These are phyloP conservation scores for Kwoniella sp. DNA, from an alignment of 768 basidiomycete genomes.

Conservation along the genomic window DNA sequence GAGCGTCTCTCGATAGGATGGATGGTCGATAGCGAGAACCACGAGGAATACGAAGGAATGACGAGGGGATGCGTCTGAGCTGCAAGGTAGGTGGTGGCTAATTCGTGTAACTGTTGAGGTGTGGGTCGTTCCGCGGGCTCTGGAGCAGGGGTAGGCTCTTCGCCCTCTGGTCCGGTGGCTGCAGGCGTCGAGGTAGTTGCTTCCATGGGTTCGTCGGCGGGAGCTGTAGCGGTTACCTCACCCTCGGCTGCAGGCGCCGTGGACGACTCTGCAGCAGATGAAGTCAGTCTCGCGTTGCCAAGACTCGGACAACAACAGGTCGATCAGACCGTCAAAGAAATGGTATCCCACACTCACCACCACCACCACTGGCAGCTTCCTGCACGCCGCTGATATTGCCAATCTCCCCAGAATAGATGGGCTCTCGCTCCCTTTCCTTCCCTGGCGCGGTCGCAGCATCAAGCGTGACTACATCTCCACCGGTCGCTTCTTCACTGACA, in stretches of 20 bases:
- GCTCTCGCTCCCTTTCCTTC: constrained; percentile 86
- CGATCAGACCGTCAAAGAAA: neutral
- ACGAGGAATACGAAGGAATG: constrained; percentile 94
- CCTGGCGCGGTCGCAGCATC: constrained; percentile 79
- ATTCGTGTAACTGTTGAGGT: constrained; percentile 59
- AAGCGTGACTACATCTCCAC: constrained; percentile 44
- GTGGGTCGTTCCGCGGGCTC: constrained; percentile 74
- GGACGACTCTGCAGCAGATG: constrained; percentile 16
- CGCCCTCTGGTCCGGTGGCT: constrained; percentile 43
- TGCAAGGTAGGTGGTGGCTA: constrained; percentile 77
- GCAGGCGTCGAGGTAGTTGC: constrained; percentile 56
- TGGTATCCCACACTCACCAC: neutral
- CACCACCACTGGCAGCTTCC: constrained; percentile 35
- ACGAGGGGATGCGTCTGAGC: constrained; percentile 96
- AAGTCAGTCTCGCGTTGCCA: too few species aligned
- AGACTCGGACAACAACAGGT: constrained; percentile 1
- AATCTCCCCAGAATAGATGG: constrained; percentile 75
- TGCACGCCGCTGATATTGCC: constrained; percentile 64
- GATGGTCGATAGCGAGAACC: constrained; percentile 95
- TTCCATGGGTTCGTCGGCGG: constrained; percentile 24
- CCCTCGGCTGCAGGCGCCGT: constrained; percentile 7
- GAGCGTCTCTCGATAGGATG: constrained; percentile 89
- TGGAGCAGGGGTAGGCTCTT: constrained; percentile 59
- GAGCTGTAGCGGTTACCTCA: neutral
- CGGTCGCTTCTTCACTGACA: constrained; percentile 18